These are phyloP conservation scores for Xylariales sp. DNA, from an alignment of 2,329 filamentous ascomycete genomes.

Conservation along the genomic window DNA sequence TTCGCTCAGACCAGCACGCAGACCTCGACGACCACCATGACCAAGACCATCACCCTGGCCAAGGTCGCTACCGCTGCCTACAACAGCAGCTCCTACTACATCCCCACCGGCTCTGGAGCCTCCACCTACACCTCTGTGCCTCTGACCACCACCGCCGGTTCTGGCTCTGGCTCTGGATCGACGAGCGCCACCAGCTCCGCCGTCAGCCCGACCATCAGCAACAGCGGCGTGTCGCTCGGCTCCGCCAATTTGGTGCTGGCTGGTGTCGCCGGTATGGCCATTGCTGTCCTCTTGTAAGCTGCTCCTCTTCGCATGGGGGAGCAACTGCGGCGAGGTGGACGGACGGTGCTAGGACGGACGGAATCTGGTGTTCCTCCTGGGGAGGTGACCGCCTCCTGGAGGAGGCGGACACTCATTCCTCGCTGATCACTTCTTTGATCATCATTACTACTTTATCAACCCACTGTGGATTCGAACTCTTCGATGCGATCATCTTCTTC, in stretches of 20 bases:
- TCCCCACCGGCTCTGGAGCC: constrained; percentile 22
- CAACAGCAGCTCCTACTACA: constrained; percentile 31
- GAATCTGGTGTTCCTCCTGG: too few relatives aligned
- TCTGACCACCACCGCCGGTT: constrained; percentile 22
- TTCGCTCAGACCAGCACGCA: constrained; percentile 40
- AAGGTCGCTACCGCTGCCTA: constrained; percentile 28
- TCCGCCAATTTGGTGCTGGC: constrained; percentile 41
- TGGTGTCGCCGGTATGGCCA: constrained; percentile 46
- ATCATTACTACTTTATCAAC: constrained; percentile 3
- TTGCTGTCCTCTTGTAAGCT: constrained; percentile 46
- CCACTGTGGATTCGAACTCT: constrained; percentile 13
- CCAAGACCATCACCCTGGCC: constrained; percentile 38
- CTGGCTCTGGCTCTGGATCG: constrained; percentile 14
- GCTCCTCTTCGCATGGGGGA: constrained; percentile 7
- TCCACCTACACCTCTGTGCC: constrained; percentile 20
- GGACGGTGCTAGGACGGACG: too few relatives aligned
- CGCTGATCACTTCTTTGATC: too few relatives aligned
- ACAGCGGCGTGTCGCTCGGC: constrained; percentile 35
- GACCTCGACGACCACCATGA: constrained; percentile 47
- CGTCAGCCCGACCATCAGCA: constrained; percentile 28
- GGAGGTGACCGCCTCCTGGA: constrained; percentile 1
- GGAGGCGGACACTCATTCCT: too few relatives aligned
- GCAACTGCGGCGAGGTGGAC: too few relatives aligned
- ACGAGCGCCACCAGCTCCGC: constrained; percentile 21
- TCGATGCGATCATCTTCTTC: constrained; percentile 21